These are phyloP conservation scores for Ensete ventricosum DNA, from an alignment of 176 grass and related monocot species.

Conservation along the genomic window DNA sequence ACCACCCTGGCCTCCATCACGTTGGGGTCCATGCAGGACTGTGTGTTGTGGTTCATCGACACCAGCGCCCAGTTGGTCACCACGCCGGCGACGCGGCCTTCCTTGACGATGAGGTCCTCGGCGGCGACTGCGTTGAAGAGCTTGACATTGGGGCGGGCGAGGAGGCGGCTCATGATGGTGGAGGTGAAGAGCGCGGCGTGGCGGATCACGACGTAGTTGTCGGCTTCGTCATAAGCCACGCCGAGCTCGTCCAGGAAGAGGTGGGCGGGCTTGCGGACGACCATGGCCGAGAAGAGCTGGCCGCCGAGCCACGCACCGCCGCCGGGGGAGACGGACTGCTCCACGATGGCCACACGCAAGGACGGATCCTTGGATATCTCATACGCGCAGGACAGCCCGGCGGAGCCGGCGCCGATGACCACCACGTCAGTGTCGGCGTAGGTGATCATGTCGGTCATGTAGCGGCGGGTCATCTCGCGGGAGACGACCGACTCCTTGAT, in stretches of 20 bases:
- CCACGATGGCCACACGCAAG: slow-evolving; percentile 51
- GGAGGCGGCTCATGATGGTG: slow-evolving; percentile 70
- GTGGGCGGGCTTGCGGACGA: slow-evolving; percentile 76
- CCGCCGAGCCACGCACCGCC: slow-evolving; percentile 81
- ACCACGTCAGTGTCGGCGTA: slow-evolving; percentile 89
- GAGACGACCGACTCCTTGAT: slow-evolving; percentile 84
- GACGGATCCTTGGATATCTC: slow-evolving; percentile 79
- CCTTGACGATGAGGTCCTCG: slow-evolving; percentile 79
- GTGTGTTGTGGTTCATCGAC: slow-evolving; percentile 85
- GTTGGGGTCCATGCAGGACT: slow-evolving; percentile 97
- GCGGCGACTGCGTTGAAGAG: slow-evolving; percentile 92
- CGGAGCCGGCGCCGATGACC: slow-evolving; percentile 68
- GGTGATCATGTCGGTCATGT: slow-evolving; percentile 96
- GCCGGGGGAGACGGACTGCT: slow-evolving; percentile 85
- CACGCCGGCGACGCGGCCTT: slow-evolving; percentile 52
- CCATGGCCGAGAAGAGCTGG: slow-evolving; percentile 84
- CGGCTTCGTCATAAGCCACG: slow-evolving; percentile 66
- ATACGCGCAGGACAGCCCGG: slow-evolving; percentile 76
- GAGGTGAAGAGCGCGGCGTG: slow-evolving; percentile 93
- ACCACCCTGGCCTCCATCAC: slow-evolving; percentile 89
- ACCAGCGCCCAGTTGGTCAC: slow-evolving; percentile 94
- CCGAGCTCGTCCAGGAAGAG: slow-evolving; percentile 72
- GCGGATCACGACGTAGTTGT: slow-evolving; percentile 70
- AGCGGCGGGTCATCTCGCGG: slow-evolving; percentile 74
- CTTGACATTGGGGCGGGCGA: slow-evolving; percentile 79